Evolutionary conservation across 257 asterid species (phyloP), one percentile per base, ranked within the genome.

Genomic region (Linderniella brevidens): DNA sequence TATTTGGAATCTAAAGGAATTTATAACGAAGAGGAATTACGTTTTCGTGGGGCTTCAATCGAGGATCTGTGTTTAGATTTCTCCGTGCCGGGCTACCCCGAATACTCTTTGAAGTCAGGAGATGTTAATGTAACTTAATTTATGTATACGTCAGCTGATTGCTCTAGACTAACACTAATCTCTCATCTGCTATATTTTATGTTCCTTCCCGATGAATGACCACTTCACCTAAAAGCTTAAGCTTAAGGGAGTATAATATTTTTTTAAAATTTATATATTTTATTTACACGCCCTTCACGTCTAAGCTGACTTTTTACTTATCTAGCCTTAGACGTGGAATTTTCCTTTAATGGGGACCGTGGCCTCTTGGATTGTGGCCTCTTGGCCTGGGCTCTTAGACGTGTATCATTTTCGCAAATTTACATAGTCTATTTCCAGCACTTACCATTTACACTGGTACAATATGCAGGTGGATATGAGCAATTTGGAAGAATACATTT

Each of bases 51-150:
- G 69, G 71, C 80, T 38, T 66, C 86, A 52, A 53, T 92, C 46
- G 95, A 79, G 60, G 95, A 92, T 59, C 94, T 92, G 17, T 92
- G 76, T 70, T 67, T 92, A 52, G 99, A 92, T 68, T 92, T 92
- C 72, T 75, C 93, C 12, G 77, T 82, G 61, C 99, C 99, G 10
- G 99, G 99, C 60, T 64, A 82, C 58, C 92, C 96, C 9, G 96
- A 79, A 46, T 92, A 81, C 67, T 63, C 67, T 39, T 69, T 90
- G 71, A 85, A 78, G 62, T 71, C 79, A 52, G 84, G 78, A 63
- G 56, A 70, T 50, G 78, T 69, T 44, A 79, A 69, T 58, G 99
- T 92, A 80, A 42, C 71, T 57, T 17, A 4, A 52, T 17, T 39
- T 40, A 53, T 8, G 19, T 46, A 5, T 45, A 4, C 15, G 16